These are phyloP conservation scores for Royoungia palumana DNA, from an alignment of 768 basidiomycete genomes.

Conservation along the genomic window DNA sequence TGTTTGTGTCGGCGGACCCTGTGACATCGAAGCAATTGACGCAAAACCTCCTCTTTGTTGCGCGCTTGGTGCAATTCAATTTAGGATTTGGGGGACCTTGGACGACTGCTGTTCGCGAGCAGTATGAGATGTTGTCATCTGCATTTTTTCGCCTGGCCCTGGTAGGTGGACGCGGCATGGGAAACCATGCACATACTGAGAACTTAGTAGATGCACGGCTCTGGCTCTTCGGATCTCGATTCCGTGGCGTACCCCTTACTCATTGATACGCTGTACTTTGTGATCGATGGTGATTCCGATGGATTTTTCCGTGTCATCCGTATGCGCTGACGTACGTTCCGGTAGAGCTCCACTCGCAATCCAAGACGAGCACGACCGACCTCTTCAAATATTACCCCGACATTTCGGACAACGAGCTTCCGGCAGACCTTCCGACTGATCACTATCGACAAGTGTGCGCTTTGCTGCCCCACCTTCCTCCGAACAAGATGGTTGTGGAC, in stretches of 20 bases:
- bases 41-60: constrained; percentile 51
- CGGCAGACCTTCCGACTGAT: constrained; percentile 51
- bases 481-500: constrained; percentile 49
- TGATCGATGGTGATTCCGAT: constrained; percentile 60
- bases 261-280: constrained; percentile 69
- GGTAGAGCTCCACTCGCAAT: constrained; percentile 60
- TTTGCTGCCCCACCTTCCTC: constrained; percentile 55
- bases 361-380: constrained; percentile 50
- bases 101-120: constrained; percentile 48
- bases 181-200: constrained; percentile 1
- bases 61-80: constrained; percentile 69
- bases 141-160: constrained; percentile 48
- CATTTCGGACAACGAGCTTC: constrained; percentile 47
- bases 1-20: constrained; percentile 27
- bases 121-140: constrained; percentile 40
- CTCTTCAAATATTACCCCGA: constrained; percentile 65
- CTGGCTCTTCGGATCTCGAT: constrained; percentile 48
- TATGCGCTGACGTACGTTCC: not conserved
- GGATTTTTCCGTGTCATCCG: no score
- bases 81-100: constrained; percentile 61
- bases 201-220: constrained; percentile 46
- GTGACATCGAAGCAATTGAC: constrained; percentile 29
- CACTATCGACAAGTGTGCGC: constrained; percentile 55
- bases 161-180: constrained; percentile 38
- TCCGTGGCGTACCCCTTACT: constrained; percentile 60